These are phyloP conservation scores for Serendipita sp. DNA, from an alignment of 768 basidiomycete genomes.

Conservation along the genomic window DNA sequence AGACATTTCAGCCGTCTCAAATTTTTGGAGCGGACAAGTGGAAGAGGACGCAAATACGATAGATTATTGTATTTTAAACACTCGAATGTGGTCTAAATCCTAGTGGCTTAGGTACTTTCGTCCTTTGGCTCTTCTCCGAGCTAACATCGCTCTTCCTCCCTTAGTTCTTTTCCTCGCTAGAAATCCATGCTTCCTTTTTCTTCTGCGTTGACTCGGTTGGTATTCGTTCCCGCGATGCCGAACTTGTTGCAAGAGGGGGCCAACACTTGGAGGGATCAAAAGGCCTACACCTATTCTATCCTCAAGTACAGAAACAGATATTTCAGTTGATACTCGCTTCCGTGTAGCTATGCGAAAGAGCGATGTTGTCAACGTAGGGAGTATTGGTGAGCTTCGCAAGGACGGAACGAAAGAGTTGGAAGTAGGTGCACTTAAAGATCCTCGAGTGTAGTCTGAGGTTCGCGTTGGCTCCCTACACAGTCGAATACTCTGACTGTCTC, in stretches of 20 bases:
- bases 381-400: neutral
- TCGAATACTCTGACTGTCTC: too few species aligned
- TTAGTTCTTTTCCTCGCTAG: constrained; percentile 53
- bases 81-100: constrained; percentile 11
- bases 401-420: neutral
- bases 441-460: too few species aligned
- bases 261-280: neutral
- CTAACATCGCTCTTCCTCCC: constrained; percentile 56
- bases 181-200: constrained; percentile 89
- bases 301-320: neutral
- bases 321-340: neutral
- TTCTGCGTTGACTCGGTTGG: constrained; percentile 85
- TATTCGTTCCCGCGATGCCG: constrained; percentile 77
- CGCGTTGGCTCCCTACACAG: too few species aligned
- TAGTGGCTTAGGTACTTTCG: constrained; percentile 70
- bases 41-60: neutral
- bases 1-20: neutral
- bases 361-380: neutral
- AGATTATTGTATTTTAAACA: neutral
- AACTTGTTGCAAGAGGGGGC: constrained; percentile 24
- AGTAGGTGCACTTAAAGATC: neutral
- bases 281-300: neutral
- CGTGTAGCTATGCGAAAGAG: neutral
- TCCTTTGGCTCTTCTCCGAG: constrained; percentile 54
- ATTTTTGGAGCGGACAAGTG: neutral